Base-by-base conservation (phyloP, 1,284 basidiomycete genomes). In the Moesziomyces sp. region DNA sequence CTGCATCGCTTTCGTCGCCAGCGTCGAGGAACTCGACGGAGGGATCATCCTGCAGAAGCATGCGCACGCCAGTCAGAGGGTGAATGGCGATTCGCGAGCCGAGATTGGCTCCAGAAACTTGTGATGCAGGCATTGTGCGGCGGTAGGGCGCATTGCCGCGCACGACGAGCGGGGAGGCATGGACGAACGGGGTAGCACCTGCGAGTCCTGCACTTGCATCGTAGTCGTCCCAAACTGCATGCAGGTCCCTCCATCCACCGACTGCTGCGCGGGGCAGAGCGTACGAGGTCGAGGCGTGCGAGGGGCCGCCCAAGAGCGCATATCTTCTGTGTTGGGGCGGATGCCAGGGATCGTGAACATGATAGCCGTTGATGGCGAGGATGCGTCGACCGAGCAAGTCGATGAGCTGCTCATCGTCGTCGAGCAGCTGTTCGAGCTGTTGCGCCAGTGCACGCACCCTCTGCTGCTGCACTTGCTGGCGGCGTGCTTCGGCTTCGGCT, bases 381-480 rank as follows among this genome's bases (percentile, higher is more conserved):
- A 79, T 40, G 18, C 77, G 63, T 16, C 70, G 60, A 0, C 77
- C 77, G 44, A 79, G 66, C 42, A 74, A 52, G 23, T 77, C 62
- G 13, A 74, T 45, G 10, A 79, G 62, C 43, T 72, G 46, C 1
- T 79, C 77, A 33, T 79, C 58, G n/a, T 77, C 73, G 6, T 67
- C 64, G 19, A 79, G 49, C 23, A 77, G 51, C 14, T 52, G 55
- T 13, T 65, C 56, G 24, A 79, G 63, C 46, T 52, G 45, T 26
- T 50, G 57, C 6, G 44, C 45, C 30, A 33, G 13, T 11, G 30
- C 30, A 33, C 30, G 30, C 30, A 13, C 30, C 30, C 24, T 70
- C 59, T n/a, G 60, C 61, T 48, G 58, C 49, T 48, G 58, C 49
- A 24, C 58, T 52, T 5, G 57, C 23, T 18, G 9, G 30, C 30